phyloP scores from a whole-genome alignment of 2,329 filamentous ascomycete genomes.

The Fusarium incarnatum region DNA sequence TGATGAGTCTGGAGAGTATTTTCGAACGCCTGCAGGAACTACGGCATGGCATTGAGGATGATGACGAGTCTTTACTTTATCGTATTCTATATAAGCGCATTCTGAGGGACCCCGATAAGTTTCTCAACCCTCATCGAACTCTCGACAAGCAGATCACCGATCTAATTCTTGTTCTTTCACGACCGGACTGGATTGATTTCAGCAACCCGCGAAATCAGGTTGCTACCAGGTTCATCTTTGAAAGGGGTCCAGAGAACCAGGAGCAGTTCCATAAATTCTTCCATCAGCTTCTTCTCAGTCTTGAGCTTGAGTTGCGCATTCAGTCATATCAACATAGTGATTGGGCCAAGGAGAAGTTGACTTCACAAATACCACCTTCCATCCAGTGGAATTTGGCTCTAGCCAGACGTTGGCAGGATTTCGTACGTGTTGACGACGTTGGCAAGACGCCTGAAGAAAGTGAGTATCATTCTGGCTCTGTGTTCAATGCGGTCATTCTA shows the following conservation, averaged over 20 bases:
- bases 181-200: constrained; percentile 80
- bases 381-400: constrained; percentile 80
- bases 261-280: constrained; percentile 75
- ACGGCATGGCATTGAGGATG: constrained; percentile 66
- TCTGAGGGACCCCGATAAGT: constrained; percentile 74
- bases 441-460: constrained; percentile 64
- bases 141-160: constrained; percentile 80
- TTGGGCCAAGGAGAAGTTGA: constrained; percentile 72
- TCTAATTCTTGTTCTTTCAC: constrained; percentile 74
- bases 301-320: constrained; percentile 78
- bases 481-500: neutral
- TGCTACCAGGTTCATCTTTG: constrained; percentile 77
- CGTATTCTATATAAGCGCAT: constrained; percentile 74
- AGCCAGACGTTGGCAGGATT: constrained; percentile 78
- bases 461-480: constrained; percentile 45
- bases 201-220: constrained; percentile 77
- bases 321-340: constrained; percentile 71
- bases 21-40: constrained; percentile 70
- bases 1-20: constrained; percentile 68
- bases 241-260: constrained; percentile 66
- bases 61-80: constrained; percentile 69
- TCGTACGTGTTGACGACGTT: constrained; percentile 73
- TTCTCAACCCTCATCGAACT: constrained; percentile 69
- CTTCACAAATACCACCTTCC: constrained; percentile 73
- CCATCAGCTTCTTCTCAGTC: constrained; percentile 79